Conservation (phyloP, 495 filamentous ascomycete genomes). For the Aspergillus biplanus region DNA sequence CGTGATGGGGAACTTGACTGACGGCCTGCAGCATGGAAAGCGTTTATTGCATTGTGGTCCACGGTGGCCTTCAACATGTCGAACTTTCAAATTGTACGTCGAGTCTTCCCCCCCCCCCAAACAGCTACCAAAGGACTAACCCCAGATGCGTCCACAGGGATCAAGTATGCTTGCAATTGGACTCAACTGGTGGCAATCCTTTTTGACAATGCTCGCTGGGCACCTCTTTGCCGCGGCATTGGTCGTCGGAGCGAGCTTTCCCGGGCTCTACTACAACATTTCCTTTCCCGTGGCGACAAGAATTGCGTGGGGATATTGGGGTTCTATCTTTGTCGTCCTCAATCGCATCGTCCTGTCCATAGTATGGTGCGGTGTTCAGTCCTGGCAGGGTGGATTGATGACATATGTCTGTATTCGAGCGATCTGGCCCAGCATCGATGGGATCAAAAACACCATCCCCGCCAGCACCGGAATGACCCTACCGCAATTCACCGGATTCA, state of each 20-base stretch:
- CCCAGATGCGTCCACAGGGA: neutral
- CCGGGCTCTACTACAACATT: neutral
- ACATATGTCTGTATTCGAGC: neutral
- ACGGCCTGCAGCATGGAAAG: neutral
- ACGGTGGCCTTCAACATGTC: neutral
- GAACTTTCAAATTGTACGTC: neutral
- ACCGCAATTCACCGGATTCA: conserved; percentile 1
- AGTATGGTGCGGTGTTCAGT: conserved; percentile 8
- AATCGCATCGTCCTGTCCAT: conserved; percentile 6
- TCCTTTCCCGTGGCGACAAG: conserved; percentile 1
- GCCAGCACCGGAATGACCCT: neutral
- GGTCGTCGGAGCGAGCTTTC: neutral
- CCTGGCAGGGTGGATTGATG: conserved; percentile 2
- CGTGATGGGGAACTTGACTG: neutral
- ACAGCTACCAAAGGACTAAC: neutral
- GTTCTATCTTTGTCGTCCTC: conserved; percentile 3
- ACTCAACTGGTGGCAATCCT: neutral
- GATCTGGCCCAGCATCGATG: conserved; percentile 2
- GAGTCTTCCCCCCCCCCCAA: neutral
- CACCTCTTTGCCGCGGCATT: neutral
- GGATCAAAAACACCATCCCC: conserved; percentile 5
- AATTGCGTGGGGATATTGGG: conserved; percentile 4
- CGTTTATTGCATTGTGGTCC: neutral
- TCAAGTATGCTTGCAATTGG: conserved; percentile 1
- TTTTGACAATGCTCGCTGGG: neutral